These are phyloP conservation scores for Maudiozyma saulgeensis DNA, from an alignment of 805 yeast genomes.

Conservation along the genomic window DNA sequence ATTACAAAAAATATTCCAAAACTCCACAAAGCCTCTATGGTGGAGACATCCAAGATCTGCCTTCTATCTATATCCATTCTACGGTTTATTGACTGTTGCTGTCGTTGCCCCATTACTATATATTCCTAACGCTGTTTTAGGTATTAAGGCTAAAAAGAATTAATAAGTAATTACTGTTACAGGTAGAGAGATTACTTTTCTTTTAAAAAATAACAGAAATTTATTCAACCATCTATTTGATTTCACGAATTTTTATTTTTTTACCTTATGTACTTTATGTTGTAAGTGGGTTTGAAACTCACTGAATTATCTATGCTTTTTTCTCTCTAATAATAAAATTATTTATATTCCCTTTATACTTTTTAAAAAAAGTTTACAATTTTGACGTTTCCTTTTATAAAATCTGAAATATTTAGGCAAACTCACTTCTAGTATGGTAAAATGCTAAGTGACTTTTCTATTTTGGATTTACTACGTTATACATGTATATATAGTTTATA, in stretches of 20 bases:
- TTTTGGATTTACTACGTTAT: background rate
- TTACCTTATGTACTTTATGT: background rate
- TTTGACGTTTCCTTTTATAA: too few species aligned
- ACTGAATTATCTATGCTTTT: background rate
- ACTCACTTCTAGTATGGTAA: too few species aligned
- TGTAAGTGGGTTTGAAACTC: background rate
- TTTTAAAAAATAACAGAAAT: too few species aligned
- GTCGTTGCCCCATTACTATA: slow-evolving; percentile 58
- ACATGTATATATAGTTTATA: background rate
- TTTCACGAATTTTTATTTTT: background rate
- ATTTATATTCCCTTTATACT: background rate
- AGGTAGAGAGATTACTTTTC: too few species aligned
- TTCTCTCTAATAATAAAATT: background rate
- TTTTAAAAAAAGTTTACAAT: too few species aligned
- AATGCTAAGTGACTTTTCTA: too few species aligned
- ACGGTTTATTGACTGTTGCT: slow-evolving; percentile 59
- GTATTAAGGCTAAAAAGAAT: slow-evolving; percentile 42
- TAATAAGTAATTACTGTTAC: too few species aligned
- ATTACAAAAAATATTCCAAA: slow-evolving; percentile 51
- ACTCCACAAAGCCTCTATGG: slow-evolving; percentile 50
- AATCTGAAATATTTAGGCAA: background rate
- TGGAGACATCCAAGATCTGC: slow-evolving; percentile 60
- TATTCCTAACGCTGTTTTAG: slow-evolving; percentile 62
- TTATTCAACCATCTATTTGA: background rate
- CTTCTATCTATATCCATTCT: slow-evolving; percentile 67